Conservation (phyloP, 2,329 filamentous ascomycete species). For the Cercospora nicotianae region DNA sequence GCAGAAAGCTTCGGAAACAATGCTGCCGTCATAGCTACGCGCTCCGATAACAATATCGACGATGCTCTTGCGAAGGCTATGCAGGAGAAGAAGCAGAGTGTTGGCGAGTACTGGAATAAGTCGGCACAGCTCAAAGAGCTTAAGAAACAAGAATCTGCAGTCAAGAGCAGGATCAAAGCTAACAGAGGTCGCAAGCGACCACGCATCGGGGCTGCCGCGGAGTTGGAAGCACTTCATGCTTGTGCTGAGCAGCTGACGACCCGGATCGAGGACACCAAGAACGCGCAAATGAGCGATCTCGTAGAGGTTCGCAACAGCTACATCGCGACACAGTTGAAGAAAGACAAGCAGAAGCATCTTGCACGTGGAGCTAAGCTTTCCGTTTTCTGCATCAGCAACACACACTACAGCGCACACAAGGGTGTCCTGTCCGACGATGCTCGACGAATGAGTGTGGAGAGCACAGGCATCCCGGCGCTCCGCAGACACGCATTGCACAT, state of each 20-base stretch:
- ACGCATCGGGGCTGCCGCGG: too few relatives aligned
- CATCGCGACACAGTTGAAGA: constrained; percentile 14
- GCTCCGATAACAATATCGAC: constrained; percentile 27
- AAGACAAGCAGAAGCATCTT: constrained; percentile 19
- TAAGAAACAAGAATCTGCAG: too few relatives aligned
- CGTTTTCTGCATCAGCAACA: constrained; percentile 30
- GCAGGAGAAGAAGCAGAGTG: constrained; percentile 14
- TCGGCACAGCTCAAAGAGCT: constrained; percentile 9
- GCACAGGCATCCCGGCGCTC: constrained; percentile 29
- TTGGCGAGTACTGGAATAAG: constrained; percentile 9
- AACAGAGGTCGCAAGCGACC: too few relatives aligned
- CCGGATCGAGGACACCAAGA: constrained; percentile 34
- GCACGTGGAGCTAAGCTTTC: constrained; percentile 8
- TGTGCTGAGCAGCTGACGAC: not conserved
- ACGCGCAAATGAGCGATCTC: constrained; percentile 14
- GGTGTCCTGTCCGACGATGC: not conserved
- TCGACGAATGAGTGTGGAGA: constrained; percentile 11
- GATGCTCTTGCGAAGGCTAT: constrained; percentile 12
- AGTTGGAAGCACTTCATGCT: too few relatives aligned
- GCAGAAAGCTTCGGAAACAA: constrained; percentile 25
- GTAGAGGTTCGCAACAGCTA: constrained; percentile 27
- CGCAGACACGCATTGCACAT: constrained; percentile 23
- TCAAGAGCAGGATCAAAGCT: too few relatives aligned
- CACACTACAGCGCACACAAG: constrained; percentile 30
- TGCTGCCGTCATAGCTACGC: constrained; percentile 29